Evolutionary conservation across 495 filamentous ascomycete genomes (phyloP).

Genomic region (Talaromyces ruber): DNA sequence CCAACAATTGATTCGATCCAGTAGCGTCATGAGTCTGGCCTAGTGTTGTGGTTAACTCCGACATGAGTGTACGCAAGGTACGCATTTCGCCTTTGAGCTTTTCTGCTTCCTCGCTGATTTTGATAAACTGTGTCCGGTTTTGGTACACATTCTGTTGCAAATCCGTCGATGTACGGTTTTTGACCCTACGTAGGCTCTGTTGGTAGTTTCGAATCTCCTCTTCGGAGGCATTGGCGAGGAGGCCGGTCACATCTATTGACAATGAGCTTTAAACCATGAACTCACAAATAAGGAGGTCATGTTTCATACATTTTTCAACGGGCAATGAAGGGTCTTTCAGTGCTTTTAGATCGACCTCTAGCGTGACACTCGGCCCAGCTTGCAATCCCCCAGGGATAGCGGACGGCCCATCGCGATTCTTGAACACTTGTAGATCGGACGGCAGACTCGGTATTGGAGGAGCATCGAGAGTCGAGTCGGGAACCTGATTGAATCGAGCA

Average conservation of each 20-base stretch:
- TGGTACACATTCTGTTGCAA: constrained; percentile 96
- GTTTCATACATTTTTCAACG: constrained; percentile 46
- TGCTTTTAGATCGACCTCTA: constrained; percentile 59
- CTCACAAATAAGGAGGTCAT: not conserved
- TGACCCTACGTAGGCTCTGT: constrained; percentile 62
- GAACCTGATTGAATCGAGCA: constrained; percentile 73
- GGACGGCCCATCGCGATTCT: constrained; percentile 34
- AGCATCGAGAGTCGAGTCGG: constrained; percentile 56
- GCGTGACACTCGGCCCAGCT: constrained; percentile 26
- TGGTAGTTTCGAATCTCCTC: constrained; percentile 86
- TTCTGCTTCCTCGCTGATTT: constrained; percentile 97
- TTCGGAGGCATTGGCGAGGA: constrained; percentile 88
- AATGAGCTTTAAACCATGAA: not conserved
- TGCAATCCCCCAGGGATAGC: constrained; percentile 36
- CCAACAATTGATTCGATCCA: constrained; percentile 32
- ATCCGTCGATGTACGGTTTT: constrained; percentile 75
- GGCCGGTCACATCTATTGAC: constrained; percentile 56
- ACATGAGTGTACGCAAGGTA: constrained; percentile 76
- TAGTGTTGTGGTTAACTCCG: constrained; percentile 74
- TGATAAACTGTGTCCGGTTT: constrained; percentile 97
- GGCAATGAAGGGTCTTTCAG: constrained; percentile 73
- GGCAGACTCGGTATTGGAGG: constrained; percentile 59
- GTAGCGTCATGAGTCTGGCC: constrained; percentile 54
- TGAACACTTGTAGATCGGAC: constrained; percentile 42
- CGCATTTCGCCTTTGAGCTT: constrained; percentile 97